A percentile compares a stretch with the other conserved stretches of the same genome.
These are phyloP conservation scores for Purpureocillium lavendulum DNA, from an alignment of 2,329 filamentous ascomycete genomes.

Conservation along the genomic window DNA sequence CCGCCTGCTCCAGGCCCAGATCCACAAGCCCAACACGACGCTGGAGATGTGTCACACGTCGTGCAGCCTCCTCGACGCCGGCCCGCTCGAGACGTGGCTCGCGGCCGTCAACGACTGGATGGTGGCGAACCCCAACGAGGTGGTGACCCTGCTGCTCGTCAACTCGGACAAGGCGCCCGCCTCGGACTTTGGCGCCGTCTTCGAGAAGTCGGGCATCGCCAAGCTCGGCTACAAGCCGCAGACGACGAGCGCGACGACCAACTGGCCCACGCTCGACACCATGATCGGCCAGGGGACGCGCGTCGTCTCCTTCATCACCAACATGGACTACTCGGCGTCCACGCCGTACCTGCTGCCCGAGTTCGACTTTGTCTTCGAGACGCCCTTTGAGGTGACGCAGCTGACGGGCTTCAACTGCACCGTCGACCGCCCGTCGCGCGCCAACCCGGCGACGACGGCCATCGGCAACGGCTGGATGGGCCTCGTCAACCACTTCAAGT, in stretches of 20 bases:
- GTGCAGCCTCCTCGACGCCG: slow-evolving; percentile 62
- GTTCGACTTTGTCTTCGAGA: slow-evolving; percentile 66
- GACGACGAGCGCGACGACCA: slow-evolving; percentile 27
- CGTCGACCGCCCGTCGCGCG: slow-evolving; percentile 53
- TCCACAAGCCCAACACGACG: slow-evolving; percentile 51
- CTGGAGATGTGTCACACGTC: slow-evolving; percentile 64
- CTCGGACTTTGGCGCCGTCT: slow-evolving; percentile 44
- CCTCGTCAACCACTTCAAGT: slow-evolving; percentile 75
- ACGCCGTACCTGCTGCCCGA: slow-evolving; percentile 55
- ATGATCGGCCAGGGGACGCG: slow-evolving; percentile 59
- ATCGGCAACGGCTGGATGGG: slow-evolving; percentile 54
- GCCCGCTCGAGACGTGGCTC: slow-evolving; percentile 57
- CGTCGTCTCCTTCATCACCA: slow-evolving; percentile 61
- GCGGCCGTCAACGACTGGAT: slow-evolving; percentile 58
- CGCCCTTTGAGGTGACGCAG: slow-evolving; percentile 54
- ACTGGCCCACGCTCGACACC: slow-evolving; percentile 64
- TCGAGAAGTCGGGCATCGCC: slow-evolving; percentile 50
- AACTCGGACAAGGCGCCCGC: slow-evolving; percentile 55
- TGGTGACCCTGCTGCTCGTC: slow-evolving; percentile 66
- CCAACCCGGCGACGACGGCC: slow-evolving; percentile 42
- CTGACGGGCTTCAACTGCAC: slow-evolving; percentile 63
- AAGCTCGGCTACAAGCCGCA: slow-evolving; percentile 52
- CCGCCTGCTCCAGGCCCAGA: slow-evolving; percentile 62
- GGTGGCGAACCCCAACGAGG: slow-evolving; percentile 61
- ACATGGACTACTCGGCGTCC: slow-evolving; percentile 29